Conservation (phyloP, 108 stramenopile genomes). For the Nitzschia palea region DNA sequence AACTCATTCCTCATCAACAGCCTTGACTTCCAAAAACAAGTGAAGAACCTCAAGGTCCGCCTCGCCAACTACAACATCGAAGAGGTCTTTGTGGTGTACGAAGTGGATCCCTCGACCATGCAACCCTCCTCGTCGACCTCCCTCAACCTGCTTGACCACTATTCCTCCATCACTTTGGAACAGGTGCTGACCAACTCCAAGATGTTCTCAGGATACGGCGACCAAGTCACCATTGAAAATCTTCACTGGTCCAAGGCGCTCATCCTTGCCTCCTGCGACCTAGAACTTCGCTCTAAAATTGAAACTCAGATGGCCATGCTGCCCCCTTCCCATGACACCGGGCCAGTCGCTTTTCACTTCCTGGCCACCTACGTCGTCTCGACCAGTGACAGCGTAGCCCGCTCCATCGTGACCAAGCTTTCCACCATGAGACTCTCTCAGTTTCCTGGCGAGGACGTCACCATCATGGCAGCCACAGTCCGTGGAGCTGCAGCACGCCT, state of each 20-base stretch:
- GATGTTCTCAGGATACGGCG: neutral
- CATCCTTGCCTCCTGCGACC: neutral
- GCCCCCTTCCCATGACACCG: neutral
- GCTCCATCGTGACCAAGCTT: slow-evolving; percentile 2
- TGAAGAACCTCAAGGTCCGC: neutral
- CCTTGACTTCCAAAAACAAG: slow-evolving; percentile 3
- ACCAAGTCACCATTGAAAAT: neutral
- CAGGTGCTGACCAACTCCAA: neutral
- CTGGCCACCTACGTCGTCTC: neutral
- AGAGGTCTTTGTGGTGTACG: neutral
- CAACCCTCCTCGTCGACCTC: neutral
- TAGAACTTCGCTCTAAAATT: neutral
- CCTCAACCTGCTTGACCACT: neutral
- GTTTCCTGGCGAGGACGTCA: neutral
- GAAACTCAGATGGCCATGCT: neutral
- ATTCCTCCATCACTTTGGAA: neutral
- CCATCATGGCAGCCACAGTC: neutral
- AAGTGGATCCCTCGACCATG: neutral
- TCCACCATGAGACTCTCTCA: neutral
- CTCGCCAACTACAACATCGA: neutral
- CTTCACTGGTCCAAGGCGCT: slow-evolving; percentile 1
- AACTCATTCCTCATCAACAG: neutral
- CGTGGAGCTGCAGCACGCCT: neutral
- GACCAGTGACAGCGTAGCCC: neutral
- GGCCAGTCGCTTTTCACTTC: neutral